Evolutionary conservation across 257 asterid species (phyloP), one percentile per base, ranked within the genome.

Genomic region (Galeopsis tetrahit): DNA sequence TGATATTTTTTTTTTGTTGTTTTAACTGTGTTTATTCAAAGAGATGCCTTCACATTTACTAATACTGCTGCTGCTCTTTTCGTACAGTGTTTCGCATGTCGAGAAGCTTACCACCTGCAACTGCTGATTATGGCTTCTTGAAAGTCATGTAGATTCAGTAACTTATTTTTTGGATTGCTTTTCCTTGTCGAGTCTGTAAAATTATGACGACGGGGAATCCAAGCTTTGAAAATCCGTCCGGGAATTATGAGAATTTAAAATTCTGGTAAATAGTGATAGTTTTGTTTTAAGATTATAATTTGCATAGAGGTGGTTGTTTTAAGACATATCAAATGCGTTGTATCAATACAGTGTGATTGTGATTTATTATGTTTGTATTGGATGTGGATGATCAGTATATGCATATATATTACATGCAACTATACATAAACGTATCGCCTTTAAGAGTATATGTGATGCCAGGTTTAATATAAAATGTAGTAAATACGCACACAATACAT

Each of bases 51-150:
- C 34, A 59, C 32, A 77, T 76, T 67, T 36, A 33, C 74, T 21
- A 36, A 33, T 70, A 9, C 42, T 36, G 72, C 70, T 36, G 72
- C 70, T 73, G 79, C 51, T 77, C 72, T 61, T 63, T 34, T 71
- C 67, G 57, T 66, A 21, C 60, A 68, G 65, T 56, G 72, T 49
- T 52, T 70, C 13, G 36, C 57, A 7, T 40, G 4, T 34, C 14
- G 17, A 66, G 58, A 73, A 67, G 68, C 35, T 63, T 38, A 32
- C 60, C 14, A 7, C 60, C 42, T 36, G 28, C 57, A 32, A 66
- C 43, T 39, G 31, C 59, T 21, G 6, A 61, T 77, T 58, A 49
- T 21, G n/a, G 57, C 38, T 59, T 68, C 42, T 48, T 33, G 28
- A 2, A 44, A 56, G 28, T 35, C 48, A 3, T 33, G 9, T 40